Conservation (phyloP, 108 stramenopile genomes). For the Poteriospumella lacustris region DNA sequence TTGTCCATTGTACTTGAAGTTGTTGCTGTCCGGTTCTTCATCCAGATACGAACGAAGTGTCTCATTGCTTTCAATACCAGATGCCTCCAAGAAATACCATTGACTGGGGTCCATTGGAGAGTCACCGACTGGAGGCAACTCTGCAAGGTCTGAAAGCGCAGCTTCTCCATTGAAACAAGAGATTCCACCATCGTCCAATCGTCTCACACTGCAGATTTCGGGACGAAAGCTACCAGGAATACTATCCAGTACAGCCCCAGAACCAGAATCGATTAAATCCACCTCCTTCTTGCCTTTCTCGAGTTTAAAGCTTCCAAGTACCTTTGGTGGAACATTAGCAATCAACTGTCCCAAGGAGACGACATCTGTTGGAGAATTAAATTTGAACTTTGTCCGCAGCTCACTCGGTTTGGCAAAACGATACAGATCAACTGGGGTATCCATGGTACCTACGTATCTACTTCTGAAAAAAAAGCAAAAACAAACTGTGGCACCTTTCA, state of each 20-base stretch:
- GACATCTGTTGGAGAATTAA: neutral
- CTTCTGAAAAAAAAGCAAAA: too few relatives aligned
- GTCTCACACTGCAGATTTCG: neutral
- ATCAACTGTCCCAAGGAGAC: neutral
- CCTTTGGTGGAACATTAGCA: neutral
- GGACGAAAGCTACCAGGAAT: neutral
- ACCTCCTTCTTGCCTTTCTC: neutral
- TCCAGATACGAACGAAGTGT: neutral
- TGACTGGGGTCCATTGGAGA: neutral
- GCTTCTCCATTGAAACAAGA: neutral
- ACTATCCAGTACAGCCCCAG: neutral
- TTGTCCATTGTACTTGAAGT: neutral
- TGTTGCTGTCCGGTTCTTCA: neutral
- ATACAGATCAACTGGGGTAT: neutral
- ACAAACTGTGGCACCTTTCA: too few relatives aligned
- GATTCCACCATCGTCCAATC: neutral
- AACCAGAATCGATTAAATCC: neutral
- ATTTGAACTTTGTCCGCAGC: neutral
- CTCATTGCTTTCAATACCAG: neutral
- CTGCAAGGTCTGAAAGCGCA: neutral
- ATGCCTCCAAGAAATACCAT: neutral
- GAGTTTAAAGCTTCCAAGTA: neutral
- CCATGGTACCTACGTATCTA: neutral
- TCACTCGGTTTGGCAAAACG: neutral
- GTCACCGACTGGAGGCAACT: neutral